Percentiles rank a stretch among this genome's conserved stretches.
These are phyloP conservation scores for Yarrowia alimentaria DNA, from an alignment of 805 yeast species.

Conservation along the genomic window DNA sequence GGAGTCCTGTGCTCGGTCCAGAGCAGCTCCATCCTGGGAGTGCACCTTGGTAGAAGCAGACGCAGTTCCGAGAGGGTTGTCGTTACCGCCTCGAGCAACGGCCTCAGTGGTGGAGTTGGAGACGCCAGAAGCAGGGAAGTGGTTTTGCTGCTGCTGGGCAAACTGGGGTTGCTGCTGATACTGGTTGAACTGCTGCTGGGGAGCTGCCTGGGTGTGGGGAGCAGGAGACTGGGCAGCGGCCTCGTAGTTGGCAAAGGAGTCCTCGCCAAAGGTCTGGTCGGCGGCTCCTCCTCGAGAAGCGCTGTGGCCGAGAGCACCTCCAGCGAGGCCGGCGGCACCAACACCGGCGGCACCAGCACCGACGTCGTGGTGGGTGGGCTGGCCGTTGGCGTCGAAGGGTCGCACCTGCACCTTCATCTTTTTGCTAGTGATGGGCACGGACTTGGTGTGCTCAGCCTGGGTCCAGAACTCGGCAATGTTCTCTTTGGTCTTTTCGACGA, in stretches of 20 bases:
- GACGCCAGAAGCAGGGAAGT: background rate
- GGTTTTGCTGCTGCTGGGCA: slow-evolving; percentile 28
- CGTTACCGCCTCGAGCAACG: slow-evolving; percentile 2
- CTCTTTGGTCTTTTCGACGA: slow-evolving; percentile 23
- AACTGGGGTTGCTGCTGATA: slow-evolving; percentile 31
- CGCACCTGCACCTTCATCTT: slow-evolving; percentile 55
- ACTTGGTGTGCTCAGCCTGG: slow-evolving; percentile 34
- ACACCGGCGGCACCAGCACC: slow-evolving; percentile 32
- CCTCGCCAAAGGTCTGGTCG: slow-evolving; percentile 29
- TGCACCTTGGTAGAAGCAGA: slow-evolving; percentile 21
- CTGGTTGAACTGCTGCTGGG: slow-evolving; percentile 29
- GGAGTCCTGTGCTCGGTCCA: slow-evolving; percentile 29
- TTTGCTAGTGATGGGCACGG: slow-evolving; percentile 49
- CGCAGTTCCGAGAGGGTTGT: background rate
- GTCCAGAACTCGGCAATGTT: slow-evolving; percentile 27
- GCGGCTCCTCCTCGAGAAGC: slow-evolving; percentile 21
- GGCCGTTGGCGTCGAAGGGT: slow-evolving; percentile 35
- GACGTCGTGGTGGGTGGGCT: slow-evolving; percentile 42
- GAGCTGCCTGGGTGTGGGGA: slow-evolving; percentile 31
- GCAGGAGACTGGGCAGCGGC: slow-evolving; percentile 36
- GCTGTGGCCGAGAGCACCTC: slow-evolving; percentile 34
- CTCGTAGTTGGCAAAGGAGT: slow-evolving; percentile 29
- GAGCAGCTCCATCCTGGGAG: slow-evolving; percentile 18
- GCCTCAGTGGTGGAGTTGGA: slow-evolving; percentile 9
- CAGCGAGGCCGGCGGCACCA: slow-evolving; percentile 36